Percentiles rank a stretch among this genome's conserved stretches.
These are phyloP conservation scores for Capronia americana DNA, from an alignment of 2,329 filamentous ascomycete genomes.

Conservation along the genomic window DNA sequence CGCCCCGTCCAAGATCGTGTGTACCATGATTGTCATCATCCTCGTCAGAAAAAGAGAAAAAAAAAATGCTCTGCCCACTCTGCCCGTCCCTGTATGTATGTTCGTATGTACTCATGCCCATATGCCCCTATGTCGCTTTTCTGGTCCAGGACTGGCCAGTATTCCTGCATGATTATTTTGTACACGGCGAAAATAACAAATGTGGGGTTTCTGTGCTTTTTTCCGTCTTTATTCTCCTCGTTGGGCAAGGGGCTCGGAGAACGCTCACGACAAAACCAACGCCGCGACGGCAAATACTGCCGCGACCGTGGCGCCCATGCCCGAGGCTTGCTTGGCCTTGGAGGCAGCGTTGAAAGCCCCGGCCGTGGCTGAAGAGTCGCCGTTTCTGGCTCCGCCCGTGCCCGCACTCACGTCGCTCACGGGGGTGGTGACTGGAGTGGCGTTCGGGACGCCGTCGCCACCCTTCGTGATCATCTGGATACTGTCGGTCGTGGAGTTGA, in stretches of 20 bases:
- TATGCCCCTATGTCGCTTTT: background rate
- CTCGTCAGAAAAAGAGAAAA: background rate
- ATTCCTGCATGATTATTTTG: background rate
- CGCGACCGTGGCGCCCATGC: constrained; percentile 13
- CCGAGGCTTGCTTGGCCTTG: constrained; percentile 6
- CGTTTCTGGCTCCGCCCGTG: constrained; percentile 30
- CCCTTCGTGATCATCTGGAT: constrained; percentile 62
- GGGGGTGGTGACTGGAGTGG: constrained; percentile 46
- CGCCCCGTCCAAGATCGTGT: constrained; percentile 1
- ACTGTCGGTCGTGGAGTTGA: constrained; percentile 59
- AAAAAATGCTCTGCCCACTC: background rate
- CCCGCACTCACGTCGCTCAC: constrained; percentile 35
- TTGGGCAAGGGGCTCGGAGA: background rate
- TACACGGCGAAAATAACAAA: background rate
- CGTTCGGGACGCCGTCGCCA: constrained; percentile 57
- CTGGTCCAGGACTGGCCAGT: background rate
- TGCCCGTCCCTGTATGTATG: background rate
- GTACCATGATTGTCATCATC: constrained; percentile 3
- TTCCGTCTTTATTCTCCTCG: background rate
- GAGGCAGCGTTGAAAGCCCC: constrained; percentile 20
- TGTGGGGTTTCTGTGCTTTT: background rate
- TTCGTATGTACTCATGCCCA: background rate
- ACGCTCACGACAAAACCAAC: constrained; percentile 1
- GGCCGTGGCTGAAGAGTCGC: constrained; percentile 27
- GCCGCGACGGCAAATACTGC: constrained; percentile 22